Conservation (phyloP, 2,329 filamentous ascomycete genomes). For the Bertia moriformis region DNA sequence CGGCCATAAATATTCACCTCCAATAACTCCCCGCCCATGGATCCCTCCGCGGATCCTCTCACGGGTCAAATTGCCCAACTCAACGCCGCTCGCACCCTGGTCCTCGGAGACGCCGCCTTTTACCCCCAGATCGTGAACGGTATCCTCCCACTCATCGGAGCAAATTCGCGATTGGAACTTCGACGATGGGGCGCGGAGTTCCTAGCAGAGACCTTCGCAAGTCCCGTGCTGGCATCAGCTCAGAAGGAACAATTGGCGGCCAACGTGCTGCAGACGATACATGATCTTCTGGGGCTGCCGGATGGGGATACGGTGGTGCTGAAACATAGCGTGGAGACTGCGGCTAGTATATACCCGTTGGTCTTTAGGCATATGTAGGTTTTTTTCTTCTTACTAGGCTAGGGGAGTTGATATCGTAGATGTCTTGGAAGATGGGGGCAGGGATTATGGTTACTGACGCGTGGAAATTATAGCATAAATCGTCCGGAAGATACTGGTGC, state of each 20-base stretch:
- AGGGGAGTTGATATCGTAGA: slow-evolving; percentile 10
- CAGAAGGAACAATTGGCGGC: slow-evolving; percentile 72
- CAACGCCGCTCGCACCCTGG: slow-evolving; percentile 76
- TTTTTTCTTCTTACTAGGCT: slow-evolving; percentile 2
- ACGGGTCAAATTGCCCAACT: slow-evolving; percentile 75
- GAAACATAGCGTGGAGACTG: slow-evolving; percentile 74
- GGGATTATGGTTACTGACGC: slow-evolving; percentile 1
- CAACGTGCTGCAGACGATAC: slow-evolving; percentile 64
- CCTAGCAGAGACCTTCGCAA: slow-evolving; percentile 86
- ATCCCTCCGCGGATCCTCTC: slow-evolving; percentile 46
- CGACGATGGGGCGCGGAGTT: slow-evolving; percentile 95
- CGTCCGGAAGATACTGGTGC: slow-evolving; percentile 67
- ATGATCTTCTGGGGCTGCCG: slow-evolving; percentile 54
- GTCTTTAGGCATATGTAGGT: slow-evolving; percentile 91
- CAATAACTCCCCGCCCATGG: too few relatives aligned
- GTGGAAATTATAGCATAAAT: slow-evolving; percentile 48
- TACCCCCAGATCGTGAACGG: slow-evolving; percentile 86
- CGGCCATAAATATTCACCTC: too few relatives aligned
- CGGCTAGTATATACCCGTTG: slow-evolving; percentile 83
- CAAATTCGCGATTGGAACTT: slow-evolving; percentile 61
- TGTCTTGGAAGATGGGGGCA: slow-evolving; percentile 9
- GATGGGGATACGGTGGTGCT: slow-evolving; percentile 67
- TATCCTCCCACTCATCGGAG: slow-evolving; percentile 79
- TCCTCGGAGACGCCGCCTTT: slow-evolving; percentile 71
- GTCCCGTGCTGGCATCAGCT: slow-evolving; percentile 62